phyloP scores from a whole-genome alignment of 768 basidiomycete species.

The Suillus fuscotomentosus region DNA sequence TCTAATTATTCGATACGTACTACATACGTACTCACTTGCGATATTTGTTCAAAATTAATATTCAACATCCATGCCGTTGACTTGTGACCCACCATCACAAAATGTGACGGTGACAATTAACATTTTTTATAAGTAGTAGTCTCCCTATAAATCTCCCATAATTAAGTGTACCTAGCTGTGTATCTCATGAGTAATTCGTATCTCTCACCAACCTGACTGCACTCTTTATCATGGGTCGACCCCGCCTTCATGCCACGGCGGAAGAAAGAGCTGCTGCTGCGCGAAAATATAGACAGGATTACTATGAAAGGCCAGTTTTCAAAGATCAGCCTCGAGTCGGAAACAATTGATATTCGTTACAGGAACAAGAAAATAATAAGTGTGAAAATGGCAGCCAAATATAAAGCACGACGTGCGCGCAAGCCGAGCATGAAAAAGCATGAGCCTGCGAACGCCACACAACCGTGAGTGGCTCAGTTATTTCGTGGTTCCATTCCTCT shows the following conservation, averaged over 20 bases:
- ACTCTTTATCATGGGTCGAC: not conserved
- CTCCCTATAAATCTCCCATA: constrained; percentile 3
- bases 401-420: not conserved
- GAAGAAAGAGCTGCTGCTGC: not conserved
- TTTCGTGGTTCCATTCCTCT: not conserved
- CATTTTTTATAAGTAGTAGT: not conserved
- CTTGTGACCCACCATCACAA: not conserved
- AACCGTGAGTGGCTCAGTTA: not conserved
- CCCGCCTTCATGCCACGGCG: constrained; percentile 1
- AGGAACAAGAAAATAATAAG: constrained; percentile 3
- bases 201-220: not conserved
- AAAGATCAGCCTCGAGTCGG: no score
- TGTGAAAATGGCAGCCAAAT: constrained; percentile 2
- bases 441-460: not conserved
- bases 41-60: no score
- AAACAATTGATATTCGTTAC: not conserved
- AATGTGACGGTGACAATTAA: not conserved
- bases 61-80: no score
- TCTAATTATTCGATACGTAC: no score
- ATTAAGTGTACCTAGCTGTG: not conserved
- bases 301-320: not conserved
- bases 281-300: constrained; percentile 5
- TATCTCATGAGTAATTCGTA: not conserved
- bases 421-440: not conserved
- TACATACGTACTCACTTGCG: no score